Evolutionary conservation across 257 asterid genomes (phyloP).

Genomic region (Solanum chaucha): DNA sequence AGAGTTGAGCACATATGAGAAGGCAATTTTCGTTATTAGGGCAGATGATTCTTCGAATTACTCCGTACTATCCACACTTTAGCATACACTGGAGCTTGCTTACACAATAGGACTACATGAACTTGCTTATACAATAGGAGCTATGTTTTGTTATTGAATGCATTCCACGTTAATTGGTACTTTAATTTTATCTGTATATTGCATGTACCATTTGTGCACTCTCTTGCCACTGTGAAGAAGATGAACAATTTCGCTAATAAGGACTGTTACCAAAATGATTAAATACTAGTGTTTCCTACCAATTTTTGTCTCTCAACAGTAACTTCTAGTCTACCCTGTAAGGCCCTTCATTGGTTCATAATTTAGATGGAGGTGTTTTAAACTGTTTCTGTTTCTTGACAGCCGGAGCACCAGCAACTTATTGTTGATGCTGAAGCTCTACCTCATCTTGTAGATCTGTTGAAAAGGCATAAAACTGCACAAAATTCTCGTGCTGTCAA

Average conservation of each 20-base stretch:
- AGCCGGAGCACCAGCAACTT: conserved; percentile 99
- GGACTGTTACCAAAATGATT: not conserved
- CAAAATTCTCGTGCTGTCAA: conserved; percentile 69
- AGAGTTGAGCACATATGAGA: not conserved
- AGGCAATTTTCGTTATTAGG: not conserved
- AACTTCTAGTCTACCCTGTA: not conserved
- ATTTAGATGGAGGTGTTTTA: not conserved
- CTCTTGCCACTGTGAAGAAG: not conserved
- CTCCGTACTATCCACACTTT: not conserved
- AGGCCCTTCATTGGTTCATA: not conserved
- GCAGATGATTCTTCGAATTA: not conserved
- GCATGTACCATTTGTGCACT: not conserved
- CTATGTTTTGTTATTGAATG: not conserved
- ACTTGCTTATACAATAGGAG: not conserved
- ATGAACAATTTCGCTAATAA: not conserved
- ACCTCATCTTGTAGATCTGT: conserved; percentile 72
- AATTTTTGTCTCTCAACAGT: not conserved
- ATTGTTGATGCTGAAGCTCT: conserved; percentile 96
- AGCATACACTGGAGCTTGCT: not conserved
- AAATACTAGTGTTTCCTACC: not conserved
- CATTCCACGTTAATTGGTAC: not conserved
- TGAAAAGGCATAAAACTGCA: conserved; percentile 52
- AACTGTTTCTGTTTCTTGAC: conserved; percentile 8
- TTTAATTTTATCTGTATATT: not conserved
- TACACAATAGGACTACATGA: not conserved